A percentile compares a stretch with the other conserved stretches of the same genome.
phyloP scores from a whole-genome alignment of 179 eudicot species.

The Heliamphora pulchella region DNA sequence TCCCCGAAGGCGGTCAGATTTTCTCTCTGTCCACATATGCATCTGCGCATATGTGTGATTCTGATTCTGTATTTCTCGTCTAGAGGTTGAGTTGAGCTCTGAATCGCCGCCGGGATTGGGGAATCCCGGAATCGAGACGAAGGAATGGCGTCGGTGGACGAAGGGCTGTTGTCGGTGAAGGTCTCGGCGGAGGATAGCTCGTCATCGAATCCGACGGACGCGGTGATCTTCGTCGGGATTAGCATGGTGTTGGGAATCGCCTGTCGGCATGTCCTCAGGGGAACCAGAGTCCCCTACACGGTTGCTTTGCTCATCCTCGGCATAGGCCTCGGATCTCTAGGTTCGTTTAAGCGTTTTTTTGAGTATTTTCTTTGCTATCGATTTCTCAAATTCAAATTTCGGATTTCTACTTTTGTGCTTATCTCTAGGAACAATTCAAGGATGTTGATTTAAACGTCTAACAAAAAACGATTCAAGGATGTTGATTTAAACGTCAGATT shows the following conservation, averaged over 20 bases:
- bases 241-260: conserved; percentile 68
- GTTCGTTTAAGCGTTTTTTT: conserved; percentile 12
- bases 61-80: no score
- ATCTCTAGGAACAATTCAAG: no score
- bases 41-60: background rate
- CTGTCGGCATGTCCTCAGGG: conserved; percentile 61
- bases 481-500: no score
- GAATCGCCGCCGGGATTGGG: background rate
- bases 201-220: conserved; percentile 54
- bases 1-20: no score
- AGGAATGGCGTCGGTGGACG: conserved; percentile 22
- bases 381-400: background rate
- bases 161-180: conserved; percentile 17
- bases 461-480: no score
- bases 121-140: background rate
- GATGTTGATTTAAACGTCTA: no score
- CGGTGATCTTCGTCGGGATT: conserved; percentile 74
- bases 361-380: background rate
- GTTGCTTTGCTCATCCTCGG: conserved; percentile 81
- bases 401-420: background rate
- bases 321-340: conserved; percentile 59
- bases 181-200: conserved; percentile 12
- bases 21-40: background rate
- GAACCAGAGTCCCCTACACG: conserved; percentile 85
- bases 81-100: background rate